Evolutionary conservation across 192 early-diverging fungal genomes (phyloP), one percentile per base, ranked within the genome.

Genomic region (Dimargaris cristalligena): DNA sequence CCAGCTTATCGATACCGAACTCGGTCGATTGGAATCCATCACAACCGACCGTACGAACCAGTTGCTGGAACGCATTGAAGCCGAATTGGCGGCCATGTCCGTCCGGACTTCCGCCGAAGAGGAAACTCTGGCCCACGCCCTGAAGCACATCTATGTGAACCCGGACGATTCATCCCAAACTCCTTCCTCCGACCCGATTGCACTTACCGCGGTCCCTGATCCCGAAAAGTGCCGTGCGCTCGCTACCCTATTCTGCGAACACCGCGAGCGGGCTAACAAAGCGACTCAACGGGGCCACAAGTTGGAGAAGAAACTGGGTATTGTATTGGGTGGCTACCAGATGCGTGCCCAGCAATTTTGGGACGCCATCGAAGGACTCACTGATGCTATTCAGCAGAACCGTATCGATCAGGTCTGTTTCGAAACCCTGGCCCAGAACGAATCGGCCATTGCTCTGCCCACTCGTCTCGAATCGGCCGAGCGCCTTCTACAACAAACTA

Each of bases 291-390:
- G 75, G 35, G 91, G 90, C 14, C 67, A 73, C n/a, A 94, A 94
- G 67, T 56, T 88, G 18, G 94, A 98, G 66, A 89, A 88, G 63
- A 86, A 86, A 58, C 65, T 92, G 25, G 75, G 68, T 14, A 74
- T 94, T 18, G 74, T 74, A 8, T 67, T 94, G 44, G 92, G 92
- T 50, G 92, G 92, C 30, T 91, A 92, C 67, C 78, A 87, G 72
- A 64, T 76, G 4, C 80, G 90, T 32, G 73, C 83, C 14, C 74
- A 73, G 50, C 63, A 75, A 54, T 63, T 94, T 25, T 44, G 65
- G n/a, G 77, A 80, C 20, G 80, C 89, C 45, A 71, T 88, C 13
- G 34, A 60, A 0, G 67, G 71, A 9, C 69, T 75, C 0, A 79
- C 72, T 65, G 78, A 81, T 38, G 80, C 82, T 44, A 63, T 79